Evolutionary conservation across 129 eudicot genomes (phyloP).

Genomic region (Sambucus nigra): DNA sequence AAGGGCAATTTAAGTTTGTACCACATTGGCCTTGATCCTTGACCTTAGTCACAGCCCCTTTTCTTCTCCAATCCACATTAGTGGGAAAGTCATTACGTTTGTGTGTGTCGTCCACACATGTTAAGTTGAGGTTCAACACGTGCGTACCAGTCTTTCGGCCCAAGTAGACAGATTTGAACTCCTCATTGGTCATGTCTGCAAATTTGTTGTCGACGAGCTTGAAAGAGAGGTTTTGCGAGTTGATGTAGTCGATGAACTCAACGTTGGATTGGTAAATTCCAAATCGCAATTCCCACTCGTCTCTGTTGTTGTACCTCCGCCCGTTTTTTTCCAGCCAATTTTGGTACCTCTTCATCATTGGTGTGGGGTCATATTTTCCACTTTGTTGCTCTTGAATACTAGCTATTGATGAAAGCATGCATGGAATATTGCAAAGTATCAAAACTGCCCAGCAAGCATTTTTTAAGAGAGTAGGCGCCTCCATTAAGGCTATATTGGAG

Average conservation of each 20-base stretch:
- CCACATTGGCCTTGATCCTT: slow-evolving; percentile 58
- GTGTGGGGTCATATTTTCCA: slow-evolving; percentile 5
- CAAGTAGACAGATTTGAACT: slow-evolving; percentile 29
- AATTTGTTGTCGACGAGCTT: slow-evolving; percentile 7
- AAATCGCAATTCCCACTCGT: neutral
- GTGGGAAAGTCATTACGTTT: slow-evolving; percentile 14
- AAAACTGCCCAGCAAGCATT: neutral
- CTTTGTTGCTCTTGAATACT: neutral
- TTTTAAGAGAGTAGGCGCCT: neutral
- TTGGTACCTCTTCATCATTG: slow-evolving; percentile 22
- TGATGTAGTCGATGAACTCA: slow-evolving; percentile 8
- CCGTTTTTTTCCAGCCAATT: slow-evolving; percentile 26
- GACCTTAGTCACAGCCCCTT: slow-evolving; percentile 50
- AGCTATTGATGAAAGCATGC: slow-evolving; percentile 7
- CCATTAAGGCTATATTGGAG: too few relatives aligned
- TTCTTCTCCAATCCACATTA: slow-evolving; percentile 40
- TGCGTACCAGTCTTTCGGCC: slow-evolving; percentile 32
- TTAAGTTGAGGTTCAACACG: neutral
- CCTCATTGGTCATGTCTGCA: slow-evolving; percentile 9
- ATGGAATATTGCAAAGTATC: neutral
- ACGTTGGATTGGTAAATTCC: slow-evolving; percentile 4
- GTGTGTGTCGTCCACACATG: neutral
- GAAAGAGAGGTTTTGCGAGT: neutral
- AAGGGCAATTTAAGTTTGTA: too few relatives aligned
- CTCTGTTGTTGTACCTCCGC: neutral